Conservation (phyloP, 2,329 filamentous ascomycete species). For the Ophiocordyceps robertsii region DNA sequence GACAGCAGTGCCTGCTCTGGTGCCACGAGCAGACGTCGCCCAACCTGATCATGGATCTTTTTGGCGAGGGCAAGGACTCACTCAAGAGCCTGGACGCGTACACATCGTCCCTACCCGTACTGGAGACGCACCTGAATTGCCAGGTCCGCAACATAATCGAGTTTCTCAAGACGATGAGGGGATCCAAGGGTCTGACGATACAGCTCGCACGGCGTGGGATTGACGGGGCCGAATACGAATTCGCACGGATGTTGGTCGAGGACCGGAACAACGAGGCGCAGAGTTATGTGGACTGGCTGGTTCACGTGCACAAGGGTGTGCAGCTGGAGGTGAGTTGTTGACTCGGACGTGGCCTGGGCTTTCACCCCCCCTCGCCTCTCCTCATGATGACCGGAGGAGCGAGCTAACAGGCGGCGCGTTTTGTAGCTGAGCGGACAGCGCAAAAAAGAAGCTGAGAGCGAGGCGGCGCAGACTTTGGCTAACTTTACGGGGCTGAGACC, state of each 20-base stretch:
- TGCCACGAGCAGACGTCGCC: slow-evolving; percentile 85
- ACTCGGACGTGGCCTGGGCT: not conserved
- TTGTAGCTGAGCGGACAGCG: slow-evolving; percentile 52
- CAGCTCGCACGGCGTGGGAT: slow-evolving; percentile 86
- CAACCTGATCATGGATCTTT: slow-evolving; percentile 80
- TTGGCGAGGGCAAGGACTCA: slow-evolving; percentile 57
- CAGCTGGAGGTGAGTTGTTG: slow-evolving; percentile 61
- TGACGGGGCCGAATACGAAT: slow-evolving; percentile 93
- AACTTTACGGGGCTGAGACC: slow-evolving; percentile 47
- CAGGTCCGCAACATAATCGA: slow-evolving; percentile 90
- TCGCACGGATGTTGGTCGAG: slow-evolving; percentile 80
- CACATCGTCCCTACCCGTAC: slow-evolving; percentile 62
- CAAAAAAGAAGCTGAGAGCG: slow-evolving; percentile 51
- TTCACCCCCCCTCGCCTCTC: not conserved
- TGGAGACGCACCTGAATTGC: slow-evolving; percentile 86
- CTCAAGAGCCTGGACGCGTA: slow-evolving; percentile 74
- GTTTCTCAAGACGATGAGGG: slow-evolving; percentile 67
- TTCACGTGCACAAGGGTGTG: slow-evolving; percentile 85
- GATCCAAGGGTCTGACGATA: slow-evolving; percentile 76
- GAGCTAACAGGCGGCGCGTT: slow-evolving; percentile 6
- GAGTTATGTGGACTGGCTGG: slow-evolving; percentile 97
- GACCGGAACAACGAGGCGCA: slow-evolving; percentile 96
- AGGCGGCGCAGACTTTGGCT: slow-evolving; percentile 28
- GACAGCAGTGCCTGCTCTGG: slow-evolving; percentile 85
- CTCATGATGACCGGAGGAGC: not conserved